These are phyloP conservation scores for Geotrichum carabidarum DNA, from an alignment of 1,139 yeast species.

Conservation along the genomic window DNA sequence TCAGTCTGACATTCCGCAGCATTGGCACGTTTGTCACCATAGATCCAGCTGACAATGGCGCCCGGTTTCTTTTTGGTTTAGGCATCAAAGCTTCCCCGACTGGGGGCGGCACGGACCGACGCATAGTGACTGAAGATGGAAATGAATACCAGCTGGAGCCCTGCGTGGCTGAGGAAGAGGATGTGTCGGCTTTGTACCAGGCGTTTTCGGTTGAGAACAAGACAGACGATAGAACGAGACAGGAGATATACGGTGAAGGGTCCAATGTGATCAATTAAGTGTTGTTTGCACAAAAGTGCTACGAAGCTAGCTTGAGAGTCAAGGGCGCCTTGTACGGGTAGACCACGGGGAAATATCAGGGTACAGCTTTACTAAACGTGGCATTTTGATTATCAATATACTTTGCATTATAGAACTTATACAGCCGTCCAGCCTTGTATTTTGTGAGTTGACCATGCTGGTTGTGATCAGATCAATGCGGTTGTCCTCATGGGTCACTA, in stretches of 20 bases:
- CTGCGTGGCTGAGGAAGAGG: background rate
- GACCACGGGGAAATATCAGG: too few species aligned
- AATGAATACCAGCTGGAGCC: too few species aligned
- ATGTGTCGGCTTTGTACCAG: background rate
- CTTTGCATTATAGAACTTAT: too few species aligned
- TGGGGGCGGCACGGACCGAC: background rate
- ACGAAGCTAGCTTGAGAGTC: too few species aligned
- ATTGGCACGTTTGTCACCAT: conserved; percentile 21
- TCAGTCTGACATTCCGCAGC: conserved; percentile 24
- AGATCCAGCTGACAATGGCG: background rate
- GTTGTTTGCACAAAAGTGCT: too few species aligned
- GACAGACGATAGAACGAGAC: background rate
- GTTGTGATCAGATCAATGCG: too few species aligned
- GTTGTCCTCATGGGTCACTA: too few species aligned
- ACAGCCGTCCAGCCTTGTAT: too few species aligned
- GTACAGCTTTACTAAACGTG: too few species aligned
- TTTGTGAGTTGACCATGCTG: too few species aligned
- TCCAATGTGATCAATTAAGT: conserved; percentile 9
- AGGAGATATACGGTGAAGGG: conserved; percentile 13
- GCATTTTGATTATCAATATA: too few species aligned
- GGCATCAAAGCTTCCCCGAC: conserved; percentile 14
- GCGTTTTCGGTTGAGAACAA: conserved; percentile 16
- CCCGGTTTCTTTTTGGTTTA: conserved; percentile 19
- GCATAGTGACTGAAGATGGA: conserved; percentile 1
- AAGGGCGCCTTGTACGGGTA: too few species aligned